A percentile compares a stretch with the other conserved stretches of the same genome.
Conservation (phyloP, 2,329 filamentous ascomycete species). For the Aspergillus quadricinctus region DNA sequence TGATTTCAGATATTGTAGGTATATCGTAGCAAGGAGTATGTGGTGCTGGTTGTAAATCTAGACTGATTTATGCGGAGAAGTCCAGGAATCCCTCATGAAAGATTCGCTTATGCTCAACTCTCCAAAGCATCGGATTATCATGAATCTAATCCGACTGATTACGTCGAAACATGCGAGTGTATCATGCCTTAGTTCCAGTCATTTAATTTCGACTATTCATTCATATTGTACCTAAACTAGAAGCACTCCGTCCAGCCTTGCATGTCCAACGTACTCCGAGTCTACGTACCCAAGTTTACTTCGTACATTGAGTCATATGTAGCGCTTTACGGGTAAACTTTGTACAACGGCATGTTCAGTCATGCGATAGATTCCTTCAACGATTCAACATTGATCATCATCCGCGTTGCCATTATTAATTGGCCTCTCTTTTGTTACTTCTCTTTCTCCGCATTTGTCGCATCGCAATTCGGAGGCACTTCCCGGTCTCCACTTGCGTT, state of each 20-base stretch:
- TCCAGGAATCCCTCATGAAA: not conserved
- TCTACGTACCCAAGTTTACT: not conserved
- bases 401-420: conserved; percentile 1
- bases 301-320: not conserved
- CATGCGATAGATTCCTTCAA: not conserved
- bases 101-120: not conserved
- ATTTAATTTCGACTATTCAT: too few relatives aligned
- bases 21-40: not conserved
- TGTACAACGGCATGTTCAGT: not conserved
- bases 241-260: not conserved
- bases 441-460: conserved; percentile 19
- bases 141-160: too few relatives aligned
- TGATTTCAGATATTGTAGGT: not conserved
- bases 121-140: too few relatives aligned
- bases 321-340: not conserved
- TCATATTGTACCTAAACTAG: too few relatives aligned
- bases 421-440: conserved; percentile 3
- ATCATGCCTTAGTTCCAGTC: too few relatives aligned
- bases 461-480: conserved; percentile 15
- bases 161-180: too few relatives aligned
- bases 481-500: conserved; percentile 18
- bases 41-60: not conserved
- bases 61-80: not conserved
- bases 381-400: not conserved
- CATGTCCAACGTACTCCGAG: not conserved